Base-by-base conservation (phyloP, 495 filamentous ascomycete genomes). In the Penicillium chermesinum region DNA sequence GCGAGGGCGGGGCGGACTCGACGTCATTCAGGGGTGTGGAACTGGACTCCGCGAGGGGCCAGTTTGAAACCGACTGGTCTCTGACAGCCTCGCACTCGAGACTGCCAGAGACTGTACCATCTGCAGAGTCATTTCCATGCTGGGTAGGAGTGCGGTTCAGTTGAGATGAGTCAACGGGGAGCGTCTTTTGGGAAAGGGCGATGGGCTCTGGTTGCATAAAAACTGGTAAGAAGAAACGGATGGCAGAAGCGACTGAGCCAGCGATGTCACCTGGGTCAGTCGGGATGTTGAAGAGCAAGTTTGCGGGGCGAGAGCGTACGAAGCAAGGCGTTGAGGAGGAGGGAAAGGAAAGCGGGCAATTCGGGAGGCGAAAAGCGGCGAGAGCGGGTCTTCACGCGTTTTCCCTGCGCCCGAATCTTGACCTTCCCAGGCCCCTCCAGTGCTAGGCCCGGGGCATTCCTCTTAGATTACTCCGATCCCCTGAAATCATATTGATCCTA, bases 121-220 rank as follows among this genome's bases (percentile, higher is more conserved):
- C 68, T 54, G 63, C 65, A 58, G 70, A 65, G 66, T 77, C 71
- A 74, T 79, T 70, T 84, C 90, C 89, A 95, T 95, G 74, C 80
- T 95, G 86, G 75, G 70, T 75, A 64, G 73, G 39, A 49, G 63
- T 58, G 36, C 46, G 58, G 53, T 49, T 62, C 49, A 57, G 68
- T 60, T 63, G 66, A 54, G 61, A 64, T 59, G 63, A 65, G 65
- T 67, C 70, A 62, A 65, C 54, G 49, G 68, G 63, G 56, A 64
- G 62, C 52, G 66, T 70, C 58, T 72, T 76, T 73, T 77, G 77
- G 62, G 75, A 75, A 74, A 73, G 73, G 66, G 81, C 76, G 65
- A 75, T 69, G 59, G 77, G 76, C 81, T 85, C 85, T 81, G 84
- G 71, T 83, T 91, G 89, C 90, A 96, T 96, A 94, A 83, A 96